Conservation (phyloP, 257 asterid genomes). For the Nicotiana sylvestris region DNA sequence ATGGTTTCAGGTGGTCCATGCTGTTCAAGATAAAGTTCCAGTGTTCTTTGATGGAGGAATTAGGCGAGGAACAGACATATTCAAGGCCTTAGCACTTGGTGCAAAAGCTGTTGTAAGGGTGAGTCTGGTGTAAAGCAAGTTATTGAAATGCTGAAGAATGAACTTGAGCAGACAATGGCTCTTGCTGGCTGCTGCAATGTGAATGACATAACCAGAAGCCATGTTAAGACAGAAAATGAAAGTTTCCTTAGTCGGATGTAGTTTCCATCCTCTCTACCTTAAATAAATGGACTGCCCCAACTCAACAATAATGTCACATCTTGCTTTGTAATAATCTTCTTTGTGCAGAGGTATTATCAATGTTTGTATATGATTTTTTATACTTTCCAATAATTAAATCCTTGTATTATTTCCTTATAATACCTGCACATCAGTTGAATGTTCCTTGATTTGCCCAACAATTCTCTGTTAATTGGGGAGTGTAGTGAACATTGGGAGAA, state of each 20-base stretch:
- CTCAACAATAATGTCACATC: background rate
- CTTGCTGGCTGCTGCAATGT: conserved; percentile 50
- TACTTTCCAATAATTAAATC: background rate
- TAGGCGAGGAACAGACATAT: conserved; percentile 64
- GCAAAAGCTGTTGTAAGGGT: conserved; percentile 59
- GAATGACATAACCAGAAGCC: conserved; percentile 40
- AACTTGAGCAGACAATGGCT: conserved; percentile 62
- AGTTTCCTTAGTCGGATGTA: conserved; percentile 28
- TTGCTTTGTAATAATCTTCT: background rate
- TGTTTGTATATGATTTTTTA: background rate
- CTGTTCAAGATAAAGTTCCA: conserved; percentile 57
- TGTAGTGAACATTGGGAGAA: too few species aligned
- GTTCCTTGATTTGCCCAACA: too few species aligned
- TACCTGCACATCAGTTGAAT: background rate
- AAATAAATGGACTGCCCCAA: background rate
- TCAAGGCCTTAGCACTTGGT: conserved; percentile 73
- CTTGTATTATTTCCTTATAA: background rate
- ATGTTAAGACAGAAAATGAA: conserved; percentile 41
- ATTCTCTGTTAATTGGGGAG: too few species aligned
- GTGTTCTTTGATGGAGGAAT: conserved; percentile 64
- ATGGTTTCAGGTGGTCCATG: conserved; percentile 41
- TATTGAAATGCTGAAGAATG: conserved; percentile 45
- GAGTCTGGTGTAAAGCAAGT: conserved; percentile 47
- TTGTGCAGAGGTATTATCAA: background rate
- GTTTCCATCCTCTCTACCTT: background rate